Conservation (phyloP, 441 rosid species). For the Populus hybrid region DNA sequence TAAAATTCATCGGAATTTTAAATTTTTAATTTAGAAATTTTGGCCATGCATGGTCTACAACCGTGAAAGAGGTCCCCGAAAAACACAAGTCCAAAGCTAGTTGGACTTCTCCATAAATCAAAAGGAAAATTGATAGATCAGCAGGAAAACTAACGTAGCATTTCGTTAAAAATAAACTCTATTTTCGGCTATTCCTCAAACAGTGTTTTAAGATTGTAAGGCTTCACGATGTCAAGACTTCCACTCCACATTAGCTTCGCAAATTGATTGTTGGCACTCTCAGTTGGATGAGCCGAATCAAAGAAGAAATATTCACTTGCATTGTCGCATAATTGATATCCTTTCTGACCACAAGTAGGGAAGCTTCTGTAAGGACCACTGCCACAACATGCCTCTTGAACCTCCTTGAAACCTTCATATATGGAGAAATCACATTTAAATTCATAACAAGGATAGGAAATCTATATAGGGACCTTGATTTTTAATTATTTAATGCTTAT, state of each 20-base stretch:
- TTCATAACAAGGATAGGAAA: neutral
- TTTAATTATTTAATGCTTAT: neutral
- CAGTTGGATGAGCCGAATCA: constrained; percentile 23
- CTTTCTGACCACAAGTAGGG: constrained; percentile 3
- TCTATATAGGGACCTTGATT: neutral
- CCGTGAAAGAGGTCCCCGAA: neutral
- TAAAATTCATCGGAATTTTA: too few relatives aligned
- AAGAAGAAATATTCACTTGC: constrained; percentile 25
- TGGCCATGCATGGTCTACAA: neutral
- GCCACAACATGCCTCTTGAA: constrained; percentile 33
- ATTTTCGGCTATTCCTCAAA: neutral
- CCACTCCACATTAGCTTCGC: constrained; percentile 23
- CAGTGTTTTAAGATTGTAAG: neutral
- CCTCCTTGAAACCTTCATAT: constrained; percentile 40
- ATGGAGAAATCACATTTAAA: neutral
- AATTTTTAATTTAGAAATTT: too few relatives aligned
- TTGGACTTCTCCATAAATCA: neutral
- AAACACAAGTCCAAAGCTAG: neutral
- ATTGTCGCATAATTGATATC: constrained; percentile 22
- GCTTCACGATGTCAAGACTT: neutral
- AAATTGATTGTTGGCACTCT: constrained; percentile 15
- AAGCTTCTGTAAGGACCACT: constrained; percentile 12
- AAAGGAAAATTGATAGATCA: neutral
- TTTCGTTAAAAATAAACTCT: too few relatives aligned
- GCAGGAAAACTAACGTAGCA: neutral